Evolutionary conservation across 768 basidiomycete genomes (phyloP).

Genomic region (Tricholoma sp.): DNA sequence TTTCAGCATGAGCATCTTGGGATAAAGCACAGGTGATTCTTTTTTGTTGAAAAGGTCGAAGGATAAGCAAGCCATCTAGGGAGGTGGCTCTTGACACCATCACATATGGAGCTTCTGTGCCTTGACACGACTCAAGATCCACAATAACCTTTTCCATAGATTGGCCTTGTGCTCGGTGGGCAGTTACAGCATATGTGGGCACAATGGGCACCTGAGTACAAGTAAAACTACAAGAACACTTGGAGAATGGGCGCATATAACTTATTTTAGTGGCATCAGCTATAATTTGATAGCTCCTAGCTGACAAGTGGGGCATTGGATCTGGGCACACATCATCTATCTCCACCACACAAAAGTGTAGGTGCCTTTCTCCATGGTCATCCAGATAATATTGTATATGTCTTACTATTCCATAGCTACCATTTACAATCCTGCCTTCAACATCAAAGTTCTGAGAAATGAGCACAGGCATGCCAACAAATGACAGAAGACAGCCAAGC

Average conservation of each 20-base stretch:
- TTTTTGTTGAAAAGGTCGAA: not conserved
- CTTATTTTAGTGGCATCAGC: not conserved
- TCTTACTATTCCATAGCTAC: not conserved
- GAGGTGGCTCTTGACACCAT: not conserved
- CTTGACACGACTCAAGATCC: not conserved
- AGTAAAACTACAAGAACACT: not conserved
- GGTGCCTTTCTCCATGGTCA: not conserved
- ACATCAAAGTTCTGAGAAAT: not conserved
- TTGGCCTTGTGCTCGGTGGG: not conserved
- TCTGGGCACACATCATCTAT: not conserved
- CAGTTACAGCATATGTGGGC: not conserved
- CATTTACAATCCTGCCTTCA: not conserved
- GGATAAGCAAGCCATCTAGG: not conserved
- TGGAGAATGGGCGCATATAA: not conserved
- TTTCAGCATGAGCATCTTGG: not conserved
- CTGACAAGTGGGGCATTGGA: not conserved
- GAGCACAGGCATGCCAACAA: not conserved
- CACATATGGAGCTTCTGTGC: not conserved
- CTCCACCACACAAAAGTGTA: not conserved
- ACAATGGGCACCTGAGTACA: not conserved
- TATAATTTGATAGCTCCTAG: not conserved
- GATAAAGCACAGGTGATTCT: not conserved
- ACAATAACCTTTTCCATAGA: not conserved
- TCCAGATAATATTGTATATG: not conserved
- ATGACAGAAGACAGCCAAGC: not conserved